Evolutionary conservation across 2,329 filamentous ascomycete genomes (phyloP), one percentile per base, ranked within the genome.

Genomic region (Cladosporium sp.): DNA sequence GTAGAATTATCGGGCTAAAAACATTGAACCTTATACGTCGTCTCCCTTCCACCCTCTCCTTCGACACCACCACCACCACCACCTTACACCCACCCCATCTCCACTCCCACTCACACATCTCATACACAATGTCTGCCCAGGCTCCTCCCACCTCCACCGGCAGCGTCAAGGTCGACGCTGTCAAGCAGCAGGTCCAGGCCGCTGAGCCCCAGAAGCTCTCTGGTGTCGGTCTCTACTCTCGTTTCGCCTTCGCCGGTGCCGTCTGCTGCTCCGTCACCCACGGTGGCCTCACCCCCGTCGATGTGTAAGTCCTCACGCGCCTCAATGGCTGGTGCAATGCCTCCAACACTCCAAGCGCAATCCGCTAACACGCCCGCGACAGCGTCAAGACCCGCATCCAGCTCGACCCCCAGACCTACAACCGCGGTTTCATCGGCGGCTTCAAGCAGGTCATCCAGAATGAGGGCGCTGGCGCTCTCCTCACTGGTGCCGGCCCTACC

Each of bases 201-300:
- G 62, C 65, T 41, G 66, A 73, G 57, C 74, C 76, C n/a, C 62
- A 70, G 60, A 77, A 81, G 70, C 77, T 82, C 59, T 76, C 70
- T 61, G 82, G 84, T 56, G 41, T 90, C 61, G 77, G 72, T 54
- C 88, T 98, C 65, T 97, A 97, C 85, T 88, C 88, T 66, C 84
- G 89, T 75, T 96, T 96, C 78, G 92, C 93, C 76, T 86, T 98
- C 67, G 91, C 93, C 66, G 93, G 93, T 77, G 93, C 93, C 65
- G 78, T 97, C 79, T 96, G 93, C 85, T 98, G 93, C 77, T 93
- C 91, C 65, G 78, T 97, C 77, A 98, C 93, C 69, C 93, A 98
- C 83, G 93, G 92, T 74, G 86, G 81, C 68, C 84, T 97, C 66
- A 98, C 93, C 63, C 93, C 93, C 69, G 90, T 98, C 74, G 93